These are phyloP conservation scores for Colletotrichum plurivorum DNA, from an alignment of 2,329 filamentous ascomycete species.

Conservation along the genomic window DNA sequence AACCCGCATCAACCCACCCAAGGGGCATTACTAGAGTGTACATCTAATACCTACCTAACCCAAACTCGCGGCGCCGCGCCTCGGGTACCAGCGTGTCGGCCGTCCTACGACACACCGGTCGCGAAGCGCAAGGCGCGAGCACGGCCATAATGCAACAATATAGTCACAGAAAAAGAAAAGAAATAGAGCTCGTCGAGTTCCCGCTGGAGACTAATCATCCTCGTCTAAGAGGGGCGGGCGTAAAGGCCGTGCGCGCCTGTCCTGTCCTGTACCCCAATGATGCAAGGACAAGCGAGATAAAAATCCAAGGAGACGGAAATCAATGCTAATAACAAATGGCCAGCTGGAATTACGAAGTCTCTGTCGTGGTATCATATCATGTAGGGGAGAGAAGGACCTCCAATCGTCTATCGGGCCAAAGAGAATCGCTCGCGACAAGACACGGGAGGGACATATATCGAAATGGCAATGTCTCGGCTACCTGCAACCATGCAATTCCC, in stretches of 20 bases:
- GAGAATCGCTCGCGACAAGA: background rate
- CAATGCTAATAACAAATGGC: too few relatives aligned
- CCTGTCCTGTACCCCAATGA: background rate
- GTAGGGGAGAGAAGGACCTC: background rate
- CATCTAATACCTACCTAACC: constrained; percentile 4
- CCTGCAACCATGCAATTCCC: constrained; percentile 23
- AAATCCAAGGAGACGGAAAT: too few relatives aligned
- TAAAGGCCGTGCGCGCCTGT: constrained; percentile 13
- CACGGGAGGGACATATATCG: constrained; percentile 2
- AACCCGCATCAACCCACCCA: too few relatives aligned
- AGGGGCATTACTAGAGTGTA: background rate
- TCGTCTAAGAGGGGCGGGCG: background rate
- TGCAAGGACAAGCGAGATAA: background rate
- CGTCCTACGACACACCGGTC: constrained; percentile 17
- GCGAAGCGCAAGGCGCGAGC: background rate
- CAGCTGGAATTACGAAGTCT: too few relatives aligned
- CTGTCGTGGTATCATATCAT: too few relatives aligned
- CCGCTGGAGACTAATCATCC: constrained; percentile 13
- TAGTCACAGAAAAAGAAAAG: constrained; percentile 3
- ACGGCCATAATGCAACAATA: too few relatives aligned
- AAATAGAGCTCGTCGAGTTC: constrained; percentile 12
- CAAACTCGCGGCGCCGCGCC: constrained; percentile 22
- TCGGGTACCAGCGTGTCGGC: constrained; percentile 28
- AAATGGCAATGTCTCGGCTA: constrained; percentile 38
- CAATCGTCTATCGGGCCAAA: background rate